Base-by-base conservation (phyloP, 2,329 filamentous ascomycete genomes). In the Amauroascus verrucosus region DNA sequence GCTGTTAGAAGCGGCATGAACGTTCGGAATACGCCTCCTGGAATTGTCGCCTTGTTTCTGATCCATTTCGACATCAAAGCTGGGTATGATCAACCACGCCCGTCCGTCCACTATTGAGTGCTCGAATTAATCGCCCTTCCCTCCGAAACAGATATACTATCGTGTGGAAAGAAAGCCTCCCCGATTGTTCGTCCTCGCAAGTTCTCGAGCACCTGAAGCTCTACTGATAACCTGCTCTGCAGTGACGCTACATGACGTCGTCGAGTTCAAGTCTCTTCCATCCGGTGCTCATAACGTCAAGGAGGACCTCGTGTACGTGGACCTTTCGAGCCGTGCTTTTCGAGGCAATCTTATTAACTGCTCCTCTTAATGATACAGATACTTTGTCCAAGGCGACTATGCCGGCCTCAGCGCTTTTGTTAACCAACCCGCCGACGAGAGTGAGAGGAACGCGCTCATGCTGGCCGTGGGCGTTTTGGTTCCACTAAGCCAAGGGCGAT, bases 191-290 rank as follows among this genome's bases (percentile, higher is more conserved):
- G 69, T 65, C 32, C 37, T 33, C 51, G 54, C 41, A 22, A 13
- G 16, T 52, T 18, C 32, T 33, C 14, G 8, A 41, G 18, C 22
- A n/a, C 14, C 9, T 38, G 33, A 37, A 43, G 14, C 33, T 40
- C 8, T 16, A 38, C 51, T 52, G 32, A 54, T 22, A 9, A 35
- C 48, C 40, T 14, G 22, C 14, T 48, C 51, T 45, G 55, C 54
- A 78, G 76, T 81, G 38, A 69, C 76, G 45, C 79, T 97, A 47
- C 87, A 95, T 61, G 88, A 88, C 53, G 82, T 86, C 22, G 88
- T 96, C 63, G 93, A 98, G 71, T 98, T 89, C 78, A 97, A 96
- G 72, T 94, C 88, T 57, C 78, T 98, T 45, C 93, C 93, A 1
- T 97, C 91, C 0, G 93, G 93, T 22, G 71, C 96, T 48, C 93